Conservation (phyloP, 139 green algal genomes). For the Tetraselmis striata region DNA sequence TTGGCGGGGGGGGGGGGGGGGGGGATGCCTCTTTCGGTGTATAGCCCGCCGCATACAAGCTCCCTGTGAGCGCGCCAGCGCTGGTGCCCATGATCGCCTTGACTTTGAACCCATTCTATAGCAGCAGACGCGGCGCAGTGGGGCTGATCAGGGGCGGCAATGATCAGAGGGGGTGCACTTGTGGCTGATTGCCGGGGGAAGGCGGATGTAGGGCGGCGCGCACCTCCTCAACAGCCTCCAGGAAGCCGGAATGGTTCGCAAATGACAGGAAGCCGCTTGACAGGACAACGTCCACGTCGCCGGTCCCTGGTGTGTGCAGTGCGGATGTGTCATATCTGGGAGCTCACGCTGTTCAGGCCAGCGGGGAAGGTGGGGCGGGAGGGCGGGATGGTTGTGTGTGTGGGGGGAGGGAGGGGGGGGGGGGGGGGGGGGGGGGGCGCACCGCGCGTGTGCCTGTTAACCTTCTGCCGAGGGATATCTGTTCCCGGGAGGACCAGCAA, state of each 20-base stretch:
- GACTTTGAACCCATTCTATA: slow-evolving; percentile 46
- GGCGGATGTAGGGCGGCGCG: too few species aligned
- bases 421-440: too few species aligned
- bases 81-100: slow-evolving; percentile 75
- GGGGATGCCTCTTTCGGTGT: slow-evolving; percentile 41
- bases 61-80: slow-evolving; percentile 68
- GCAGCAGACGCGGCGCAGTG: too few species aligned
- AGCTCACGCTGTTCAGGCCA: not conserved
- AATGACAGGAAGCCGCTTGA: slow-evolving; percentile 82
- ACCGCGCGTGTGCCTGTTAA: not conserved
- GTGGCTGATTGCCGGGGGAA: too few species aligned
- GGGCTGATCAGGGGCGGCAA: not conserved
- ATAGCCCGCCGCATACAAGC: slow-evolving; percentile 72
- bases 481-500: not conserved
- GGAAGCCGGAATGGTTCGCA: slow-evolving; percentile 70
- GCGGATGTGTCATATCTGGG: not conserved
- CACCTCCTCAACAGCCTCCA: slow-evolving; percentile 71
- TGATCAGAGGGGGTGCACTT: too few species aligned
- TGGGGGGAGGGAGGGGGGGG: not conserved
- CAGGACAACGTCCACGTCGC: slow-evolving; percentile 61
- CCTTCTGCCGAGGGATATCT: not conserved
- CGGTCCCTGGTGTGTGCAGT: not conserved
- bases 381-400: not conserved
- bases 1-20: not conserved
- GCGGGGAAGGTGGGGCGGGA: not conserved